Percentiles rank a stretch among this genome's conserved stretches.
Conservation (phyloP, 495 filamentous ascomycete genomes). For the Hapsidospora chrysogenum region DNA sequence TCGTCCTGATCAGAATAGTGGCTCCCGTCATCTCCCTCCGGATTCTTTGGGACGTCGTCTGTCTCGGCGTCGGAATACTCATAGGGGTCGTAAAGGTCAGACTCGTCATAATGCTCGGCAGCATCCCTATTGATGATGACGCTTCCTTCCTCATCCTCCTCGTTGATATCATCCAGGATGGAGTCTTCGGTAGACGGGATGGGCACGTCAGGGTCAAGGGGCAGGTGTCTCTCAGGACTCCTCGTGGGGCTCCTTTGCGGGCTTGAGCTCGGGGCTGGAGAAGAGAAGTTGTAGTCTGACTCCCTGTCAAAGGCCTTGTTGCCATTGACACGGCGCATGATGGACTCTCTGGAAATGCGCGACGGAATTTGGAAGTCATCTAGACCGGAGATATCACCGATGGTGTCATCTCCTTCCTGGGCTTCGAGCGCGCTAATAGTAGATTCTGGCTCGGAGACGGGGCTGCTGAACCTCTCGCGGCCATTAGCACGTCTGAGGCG, state of each 20-base stretch:
- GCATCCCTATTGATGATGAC: conserved; percentile 54
- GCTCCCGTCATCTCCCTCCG: conserved; percentile 10
- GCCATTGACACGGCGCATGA: conserved; percentile 72
- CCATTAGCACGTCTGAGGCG: conserved; percentile 38
- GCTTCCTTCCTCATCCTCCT: conserved; percentile 31
- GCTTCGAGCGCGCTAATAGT: conserved; percentile 12
- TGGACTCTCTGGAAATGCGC: conserved; percentile 83
- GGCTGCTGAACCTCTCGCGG: conserved; percentile 26
- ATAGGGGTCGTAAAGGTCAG: conserved; percentile 40
- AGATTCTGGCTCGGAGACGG: conserved; percentile 29
- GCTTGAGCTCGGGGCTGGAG: conserved; percentile 34
- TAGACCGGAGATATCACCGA: conserved; percentile 34
- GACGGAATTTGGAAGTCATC: conserved; percentile 49
- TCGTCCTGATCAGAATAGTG: conserved; percentile 13
- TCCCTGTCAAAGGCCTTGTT: conserved; percentile 38
- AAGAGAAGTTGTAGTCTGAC: conserved; percentile 45
- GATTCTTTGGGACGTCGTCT: conserved; percentile 3
- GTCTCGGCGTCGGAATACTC: conserved; percentile 15
- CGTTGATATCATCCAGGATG: conserved; percentile 33
- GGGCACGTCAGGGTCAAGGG: conserved; percentile 68
- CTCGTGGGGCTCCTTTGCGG: background rate
- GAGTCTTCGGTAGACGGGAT: conserved; percentile 56
- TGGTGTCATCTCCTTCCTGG: conserved; percentile 28
- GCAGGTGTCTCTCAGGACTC: conserved; percentile 23
- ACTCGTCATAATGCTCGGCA: conserved; percentile 45